Evolutionary conservation across 2,329 filamentous ascomycete species (phyloP), one percentile per base, ranked within the genome.

Genomic region (Myriosclerotinia duriaeana): DNA sequence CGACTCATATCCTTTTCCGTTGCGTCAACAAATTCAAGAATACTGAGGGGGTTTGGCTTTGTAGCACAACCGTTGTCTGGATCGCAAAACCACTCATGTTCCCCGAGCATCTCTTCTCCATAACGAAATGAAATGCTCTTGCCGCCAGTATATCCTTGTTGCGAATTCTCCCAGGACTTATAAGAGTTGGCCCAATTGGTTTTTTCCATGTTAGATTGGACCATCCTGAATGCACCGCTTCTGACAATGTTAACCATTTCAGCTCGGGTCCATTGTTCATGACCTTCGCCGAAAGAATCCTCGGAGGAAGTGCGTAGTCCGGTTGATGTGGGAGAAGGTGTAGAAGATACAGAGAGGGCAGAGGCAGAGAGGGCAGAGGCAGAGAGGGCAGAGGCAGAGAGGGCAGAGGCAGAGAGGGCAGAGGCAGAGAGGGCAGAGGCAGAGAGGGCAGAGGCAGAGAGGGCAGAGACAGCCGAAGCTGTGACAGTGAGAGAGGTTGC

Each of bases 71-170:
- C 64, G 20, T 38, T 60, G 17, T 60, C 38, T 2, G 36, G 20
- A 34, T 60, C 46, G n/a, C 64, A 65, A 22, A 53, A 34, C 54
- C 54, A 65, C 11, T 53, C 12, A 20, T 46, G 20, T 12, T 53
- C 26, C 2, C 64, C 64, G 14, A 59, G n/a, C 22, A 42, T 48
- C n/a, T 60, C 22, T 6, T 55, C 38, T 15, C 54, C 64, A 5
- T 53, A 65, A 1, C 54, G 36, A 53, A 46, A 30, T 14, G 64
- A 48, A 3, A 60, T 22, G 46, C 54, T 60, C 9, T 38, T 34
- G 30, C 3, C 7, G 5, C 44, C 50, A 7, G 5, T 3, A 17
- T 20, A 36, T 4, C 38, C 5, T 15, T 36, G 22, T 17, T 48
- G 46, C 7, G 9, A 11, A 22, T 26, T 8, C 26, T 65, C 54